These are phyloP conservation scores for Aspergillus campestris DNA, from an alignment of 495 filamentous ascomycete genomes.

Conservation along the genomic window DNA sequence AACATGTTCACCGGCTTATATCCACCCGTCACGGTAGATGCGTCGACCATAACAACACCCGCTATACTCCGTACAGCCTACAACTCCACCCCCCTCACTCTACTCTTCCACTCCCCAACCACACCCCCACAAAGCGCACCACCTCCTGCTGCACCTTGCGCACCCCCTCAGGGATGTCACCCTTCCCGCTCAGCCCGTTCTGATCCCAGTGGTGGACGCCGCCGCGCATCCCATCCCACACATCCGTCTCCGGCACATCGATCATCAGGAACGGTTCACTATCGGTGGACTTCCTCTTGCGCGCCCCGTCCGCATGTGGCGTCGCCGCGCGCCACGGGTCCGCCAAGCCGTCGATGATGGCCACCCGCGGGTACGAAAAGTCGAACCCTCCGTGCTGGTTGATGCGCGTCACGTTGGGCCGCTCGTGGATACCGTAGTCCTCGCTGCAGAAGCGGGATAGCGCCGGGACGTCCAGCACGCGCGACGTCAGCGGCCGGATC, in stretches of 20 bases:
- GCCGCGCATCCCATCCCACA: slow-evolving; percentile 21
- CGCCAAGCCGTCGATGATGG: slow-evolving; percentile 56
- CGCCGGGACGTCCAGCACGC: slow-evolving; percentile 50
- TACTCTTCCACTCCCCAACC: slow-evolving; percentile 50
- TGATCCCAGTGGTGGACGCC: slow-evolving; percentile 68
- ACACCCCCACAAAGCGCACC: slow-evolving; percentile 51
- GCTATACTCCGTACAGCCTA: no score
- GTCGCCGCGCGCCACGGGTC: slow-evolving; percentile 66
- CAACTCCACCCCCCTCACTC: no score
- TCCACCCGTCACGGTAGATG: no score
- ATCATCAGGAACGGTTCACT: slow-evolving; percentile 57
- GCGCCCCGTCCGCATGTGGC: slow-evolving; percentile 46
- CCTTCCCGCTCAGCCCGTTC: slow-evolving; percentile 50
- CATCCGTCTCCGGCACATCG: slow-evolving; percentile 13
- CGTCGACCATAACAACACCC: no score
- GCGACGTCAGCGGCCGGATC: slow-evolving; percentile 57
- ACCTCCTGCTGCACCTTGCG: slow-evolving; percentile 46
- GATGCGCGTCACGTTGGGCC: slow-evolving; percentile 47
- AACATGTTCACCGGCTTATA: no score
- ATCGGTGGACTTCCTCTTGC: slow-evolving; percentile 41
- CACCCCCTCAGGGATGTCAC: slow-evolving; percentile 40
- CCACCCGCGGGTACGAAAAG: slow-evolving; percentile 56
- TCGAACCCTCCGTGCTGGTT: slow-evolving; percentile 63
- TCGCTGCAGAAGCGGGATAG: slow-evolving; percentile 43
- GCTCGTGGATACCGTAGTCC: slow-evolving; percentile 54